Conservation (phyloP, 106 monocot genomes). For the Apostasia ramifera region DNA sequence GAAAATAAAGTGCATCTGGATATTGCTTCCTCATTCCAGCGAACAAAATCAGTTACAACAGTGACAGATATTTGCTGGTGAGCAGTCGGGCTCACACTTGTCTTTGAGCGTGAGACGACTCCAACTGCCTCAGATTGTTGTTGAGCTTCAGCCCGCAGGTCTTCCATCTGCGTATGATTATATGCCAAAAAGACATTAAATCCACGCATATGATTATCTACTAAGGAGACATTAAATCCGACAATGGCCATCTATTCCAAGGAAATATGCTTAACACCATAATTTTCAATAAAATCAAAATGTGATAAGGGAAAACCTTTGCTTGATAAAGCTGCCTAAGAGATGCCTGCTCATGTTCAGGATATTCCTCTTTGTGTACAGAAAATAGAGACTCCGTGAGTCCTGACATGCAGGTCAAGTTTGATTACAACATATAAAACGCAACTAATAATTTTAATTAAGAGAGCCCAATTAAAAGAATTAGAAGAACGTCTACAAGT, state of each 20-base stretch:
- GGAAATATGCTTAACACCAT: neutral
- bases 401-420: constrained; percentile 34
- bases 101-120: constrained; percentile 61
- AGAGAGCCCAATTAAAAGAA: too few species aligned
- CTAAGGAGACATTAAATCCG: neutral
- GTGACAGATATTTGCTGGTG: constrained; percentile 96
- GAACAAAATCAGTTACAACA: constrained; percentile 92
- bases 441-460: too few species aligned
- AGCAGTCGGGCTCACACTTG: constrained; percentile 29
- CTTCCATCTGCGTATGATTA: constrained; percentile 55
- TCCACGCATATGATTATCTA: neutral
- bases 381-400: constrained; percentile 89
- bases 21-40: constrained; percentile 98
- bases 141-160: constrained; percentile 68
- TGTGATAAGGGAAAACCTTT: constrained; percentile 42
- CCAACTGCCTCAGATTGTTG: constrained; percentile 81
- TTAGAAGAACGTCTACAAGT: too few species aligned
- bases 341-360: constrained; percentile 94
- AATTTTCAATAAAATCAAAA: neutral
- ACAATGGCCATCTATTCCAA: too few species aligned
- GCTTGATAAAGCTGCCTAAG: constrained; percentile 73
- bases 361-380: constrained; percentile 88
- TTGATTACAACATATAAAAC: too few species aligned
- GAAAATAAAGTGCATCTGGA: constrained; percentile 87
- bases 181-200: neutral